Conservation (phyloP, 768 basidiomycete species). For the Rhodotorula babjevae region DNA sequence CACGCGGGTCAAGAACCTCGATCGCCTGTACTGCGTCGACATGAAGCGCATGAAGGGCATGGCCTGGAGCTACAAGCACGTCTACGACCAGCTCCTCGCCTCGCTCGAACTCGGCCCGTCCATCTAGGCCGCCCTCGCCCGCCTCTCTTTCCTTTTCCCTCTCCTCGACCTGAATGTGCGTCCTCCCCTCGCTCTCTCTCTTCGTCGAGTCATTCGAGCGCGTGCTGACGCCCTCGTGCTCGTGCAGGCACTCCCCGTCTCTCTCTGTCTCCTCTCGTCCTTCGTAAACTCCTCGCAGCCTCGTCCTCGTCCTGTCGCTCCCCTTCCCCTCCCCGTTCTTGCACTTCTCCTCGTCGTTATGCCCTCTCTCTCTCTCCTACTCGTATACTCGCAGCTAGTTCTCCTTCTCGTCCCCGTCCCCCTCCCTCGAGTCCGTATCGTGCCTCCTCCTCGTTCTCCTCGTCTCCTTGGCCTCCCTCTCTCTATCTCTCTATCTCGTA, state of each 20-base stretch:
- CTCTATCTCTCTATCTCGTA: too few species aligned
- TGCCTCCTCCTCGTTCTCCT: too few species aligned
- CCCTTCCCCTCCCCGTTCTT: background rate
- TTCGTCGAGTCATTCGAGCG: too few species aligned
- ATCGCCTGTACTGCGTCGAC: slow-evolving; percentile 85
- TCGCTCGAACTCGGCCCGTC: slow-evolving; percentile 21
- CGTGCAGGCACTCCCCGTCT: too few species aligned
- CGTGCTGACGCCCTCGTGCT: too few species aligned
- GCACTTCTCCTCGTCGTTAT: background rate
- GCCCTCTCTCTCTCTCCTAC: background rate
- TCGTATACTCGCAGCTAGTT: too few species aligned
- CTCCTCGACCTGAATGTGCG: too few species aligned
- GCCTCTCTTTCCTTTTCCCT: background rate
- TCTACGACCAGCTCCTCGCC: slow-evolving; percentile 43
- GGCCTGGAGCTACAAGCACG: slow-evolving; percentile 46
- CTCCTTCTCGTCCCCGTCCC: too few species aligned
- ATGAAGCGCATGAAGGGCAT: slow-evolving; percentile 88
- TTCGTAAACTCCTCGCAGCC: too few species aligned
- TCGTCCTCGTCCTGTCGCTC: background rate
- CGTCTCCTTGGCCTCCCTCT: too few species aligned
- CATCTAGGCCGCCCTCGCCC: background rate
- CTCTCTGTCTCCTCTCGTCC: too few species aligned
- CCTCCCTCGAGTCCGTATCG: too few species aligned
- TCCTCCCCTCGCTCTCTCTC: background rate
- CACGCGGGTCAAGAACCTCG: slow-evolving; percentile 80